A percentile compares a stretch with the other conserved stretches of the same genome.
These are phyloP conservation scores for Epichloe aotearoae DNA, from an alignment of 2,329 filamentous ascomycete species.

Conservation along the genomic window DNA sequence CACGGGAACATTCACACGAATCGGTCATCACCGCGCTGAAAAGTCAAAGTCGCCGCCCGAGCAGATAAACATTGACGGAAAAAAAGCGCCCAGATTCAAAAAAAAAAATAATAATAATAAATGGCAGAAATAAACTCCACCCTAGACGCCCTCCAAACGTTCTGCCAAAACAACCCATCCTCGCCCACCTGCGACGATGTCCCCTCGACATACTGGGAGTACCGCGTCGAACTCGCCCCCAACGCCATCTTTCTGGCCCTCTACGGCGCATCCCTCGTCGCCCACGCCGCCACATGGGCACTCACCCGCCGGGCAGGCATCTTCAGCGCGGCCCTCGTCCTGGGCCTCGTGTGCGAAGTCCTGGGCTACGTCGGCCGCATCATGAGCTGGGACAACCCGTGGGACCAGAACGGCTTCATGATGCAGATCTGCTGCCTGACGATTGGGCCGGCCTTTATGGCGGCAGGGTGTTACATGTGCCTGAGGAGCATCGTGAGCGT, in stretches of 20 bases:
- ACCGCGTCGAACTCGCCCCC: slow-evolving; percentile 34
- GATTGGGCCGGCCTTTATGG: slow-evolving; percentile 50
- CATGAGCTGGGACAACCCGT: slow-evolving; percentile 40
- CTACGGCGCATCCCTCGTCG: slow-evolving; percentile 31
- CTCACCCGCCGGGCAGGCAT: slow-evolving; percentile 32
- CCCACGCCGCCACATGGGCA: slow-evolving; percentile 26
- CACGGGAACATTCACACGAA: too few relatives aligned
- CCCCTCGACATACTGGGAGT: slow-evolving; percentile 30
- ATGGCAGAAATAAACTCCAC: too few relatives aligned
- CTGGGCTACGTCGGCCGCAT: slow-evolving; percentile 47
- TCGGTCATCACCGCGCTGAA: too few relatives aligned
- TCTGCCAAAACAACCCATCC: slow-evolving; percentile 17
- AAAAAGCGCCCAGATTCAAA: too few relatives aligned
- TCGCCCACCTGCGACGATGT: slow-evolving; percentile 18
- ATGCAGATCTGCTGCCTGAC: slow-evolving; percentile 51
- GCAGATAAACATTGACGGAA: too few relatives aligned
- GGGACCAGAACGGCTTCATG: slow-evolving; percentile 31
- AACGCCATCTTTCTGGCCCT: slow-evolving; percentile 38
- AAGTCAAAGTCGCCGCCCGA: too few relatives aligned
- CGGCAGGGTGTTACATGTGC: slow-evolving; percentile 51
- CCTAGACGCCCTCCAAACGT: slow-evolving; percentile 3
- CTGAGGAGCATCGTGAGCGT: slow-evolving; percentile 35
- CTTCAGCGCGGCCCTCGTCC: slow-evolving; percentile 39
- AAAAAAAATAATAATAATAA: too few relatives aligned
- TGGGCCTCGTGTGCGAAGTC: slow-evolving; percentile 41